phyloP scores from a whole-genome alignment of 1,284 basidiomycete genomes.

The Afroboletus lepidellus region DNA sequence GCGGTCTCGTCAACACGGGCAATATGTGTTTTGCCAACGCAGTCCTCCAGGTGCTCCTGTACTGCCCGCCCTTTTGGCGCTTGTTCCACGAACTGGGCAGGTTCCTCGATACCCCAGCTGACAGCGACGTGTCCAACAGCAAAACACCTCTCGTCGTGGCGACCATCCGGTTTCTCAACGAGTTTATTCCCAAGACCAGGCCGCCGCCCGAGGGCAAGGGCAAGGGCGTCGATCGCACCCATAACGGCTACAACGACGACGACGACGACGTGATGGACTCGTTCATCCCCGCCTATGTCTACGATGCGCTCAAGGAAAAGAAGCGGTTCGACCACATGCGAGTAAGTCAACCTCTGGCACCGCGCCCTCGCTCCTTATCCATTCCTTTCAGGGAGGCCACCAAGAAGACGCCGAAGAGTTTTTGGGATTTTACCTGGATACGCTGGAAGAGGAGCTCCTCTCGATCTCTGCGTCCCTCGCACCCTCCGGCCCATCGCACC shows the following conservation, averaged over 20 bases:
- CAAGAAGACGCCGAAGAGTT: constrained; percentile 99
- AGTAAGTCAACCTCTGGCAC: constrained; percentile 50
- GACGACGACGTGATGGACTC: constrained; percentile 52
- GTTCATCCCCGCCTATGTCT: constrained; percentile 88
- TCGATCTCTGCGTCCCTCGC: constrained; percentile 54
- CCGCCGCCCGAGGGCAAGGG: constrained; percentile 31
- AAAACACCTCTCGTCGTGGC: constrained; percentile 83
- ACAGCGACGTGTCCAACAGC: constrained; percentile 43
- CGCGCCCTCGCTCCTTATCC: not conserved
- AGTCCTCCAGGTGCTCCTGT: constrained; percentile 88
- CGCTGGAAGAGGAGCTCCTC: constrained; percentile 90
- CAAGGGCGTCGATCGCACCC: constrained; percentile 31
- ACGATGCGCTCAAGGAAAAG: constrained; percentile 94
- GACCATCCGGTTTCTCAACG: constrained; percentile 77
- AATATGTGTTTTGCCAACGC: constrained; percentile 99
- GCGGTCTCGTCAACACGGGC: constrained; percentile 91
- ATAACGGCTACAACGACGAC: constrained; percentile 26
- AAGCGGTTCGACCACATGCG: constrained; percentile 93
- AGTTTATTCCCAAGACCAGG: constrained; percentile 53
- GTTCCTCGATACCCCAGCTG: constrained; percentile 36
- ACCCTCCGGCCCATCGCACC: constrained; percentile 22
- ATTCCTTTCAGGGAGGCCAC: constrained; percentile 67
- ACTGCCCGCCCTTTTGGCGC: constrained; percentile 83
- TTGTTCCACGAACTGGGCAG: constrained; percentile 75
- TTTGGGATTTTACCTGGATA: constrained; percentile 95